Base-by-base conservation (phyloP, 371 early-diverging fungal species). In the Conidiobolus incongruus region DNA sequence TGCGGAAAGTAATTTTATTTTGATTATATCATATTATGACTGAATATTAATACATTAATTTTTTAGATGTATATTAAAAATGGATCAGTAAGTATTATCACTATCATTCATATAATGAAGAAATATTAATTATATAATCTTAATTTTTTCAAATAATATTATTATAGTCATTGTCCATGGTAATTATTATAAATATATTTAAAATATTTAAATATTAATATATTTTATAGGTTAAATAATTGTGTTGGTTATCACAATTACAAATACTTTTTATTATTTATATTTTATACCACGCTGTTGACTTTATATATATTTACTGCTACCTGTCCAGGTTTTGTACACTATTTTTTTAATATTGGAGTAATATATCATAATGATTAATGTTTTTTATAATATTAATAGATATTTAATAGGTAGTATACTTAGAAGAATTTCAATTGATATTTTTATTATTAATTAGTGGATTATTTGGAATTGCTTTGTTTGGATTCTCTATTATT, bases 171-270 rank as follows among this genome's bases (percentile, higher is more conserved):
- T 46, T 76, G 77, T 51, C 65, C 68, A 20, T 68, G 67, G 57
- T 57, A 56, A 40, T 38, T n/a, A n/a, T n/a, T n/a, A n/a, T n/a
- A n/a, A n/a, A n/a, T n/a, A n/a, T n/a, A n/a, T n/a, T 24, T 23
- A 20, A 11, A 13, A 20, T 35, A 32, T 46, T 1, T 43, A 48
- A n/a, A 35, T 36, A 23, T 32, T 50, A 30, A 17, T 23, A 11
- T 55, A 38, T 54, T 55, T 43, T 47, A 52, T 21, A 72, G 72
- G 75, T 49, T 78, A 16, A 74, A 75, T 47, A 70, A 68, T 42
- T 79, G 78, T 47, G 70, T 81, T 5, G 82, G 82, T 1, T 73
- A 61, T 47, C 41, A 48, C 28, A 81, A 78, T 45, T 63, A 71
- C 48, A 79, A 76, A 52, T 62, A 55, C 47, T 81, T 81, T 56